Evolutionary conservation across 495 filamentous ascomycete genomes (phyloP).

Genomic region (Stereocaulon alpinum): DNA sequence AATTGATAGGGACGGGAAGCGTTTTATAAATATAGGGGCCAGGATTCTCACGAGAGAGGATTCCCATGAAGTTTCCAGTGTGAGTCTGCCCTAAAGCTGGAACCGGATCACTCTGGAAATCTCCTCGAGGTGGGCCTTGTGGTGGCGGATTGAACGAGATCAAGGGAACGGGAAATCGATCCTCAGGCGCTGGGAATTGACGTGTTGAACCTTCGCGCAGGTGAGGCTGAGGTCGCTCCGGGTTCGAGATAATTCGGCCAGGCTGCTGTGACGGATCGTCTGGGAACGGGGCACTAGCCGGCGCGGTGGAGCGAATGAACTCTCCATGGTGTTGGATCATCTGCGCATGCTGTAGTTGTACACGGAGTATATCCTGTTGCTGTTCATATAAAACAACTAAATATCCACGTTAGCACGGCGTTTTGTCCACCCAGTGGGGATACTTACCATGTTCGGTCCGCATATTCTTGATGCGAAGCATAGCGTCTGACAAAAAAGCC

Average conservation of each 20-base stretch:
- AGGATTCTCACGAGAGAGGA: conserved; percentile 2
- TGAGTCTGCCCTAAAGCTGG: neutral
- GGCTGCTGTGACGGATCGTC: neutral
- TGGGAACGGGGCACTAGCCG: neutral
- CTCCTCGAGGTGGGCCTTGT: conserved; percentile 3
- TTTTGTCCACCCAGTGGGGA: neutral
- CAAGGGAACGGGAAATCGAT: neutral
- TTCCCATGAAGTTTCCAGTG: neutral
- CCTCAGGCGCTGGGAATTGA: conserved; percentile 1
- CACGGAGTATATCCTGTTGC: neutral
- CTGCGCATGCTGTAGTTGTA: neutral
- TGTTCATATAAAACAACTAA: neutral
- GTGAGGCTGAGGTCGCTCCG: conserved; percentile 1
- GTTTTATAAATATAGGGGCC: neutral
- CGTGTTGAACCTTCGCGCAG: neutral
- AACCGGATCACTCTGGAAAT: conserved; percentile 8
- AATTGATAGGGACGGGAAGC: neutral
- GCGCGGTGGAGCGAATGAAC: neutral
- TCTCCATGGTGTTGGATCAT: neutral
- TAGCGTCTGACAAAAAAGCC: conserved; percentile 21
- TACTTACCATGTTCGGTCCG: neutral
- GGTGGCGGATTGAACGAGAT: neutral
- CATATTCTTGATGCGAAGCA: conserved; percentile 4
- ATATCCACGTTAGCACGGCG: neutral
- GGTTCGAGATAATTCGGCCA: conserved; percentile 2